Conservation (phyloP, 805 yeast genomes). For the Candida khao-thaluensis region DNA sequence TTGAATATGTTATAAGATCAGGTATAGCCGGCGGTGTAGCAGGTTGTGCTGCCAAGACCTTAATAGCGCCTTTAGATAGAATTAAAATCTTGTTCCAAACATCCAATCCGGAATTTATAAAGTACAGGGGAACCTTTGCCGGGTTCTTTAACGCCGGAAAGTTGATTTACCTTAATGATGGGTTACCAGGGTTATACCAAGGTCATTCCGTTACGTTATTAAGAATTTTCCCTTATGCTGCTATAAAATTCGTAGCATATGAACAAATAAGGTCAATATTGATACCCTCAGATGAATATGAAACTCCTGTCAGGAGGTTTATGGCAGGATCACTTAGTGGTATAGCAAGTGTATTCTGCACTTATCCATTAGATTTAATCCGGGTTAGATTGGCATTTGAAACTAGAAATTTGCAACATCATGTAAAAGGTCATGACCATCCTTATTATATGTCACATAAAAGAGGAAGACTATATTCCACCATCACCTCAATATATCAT, state of each 20-base stretch:
- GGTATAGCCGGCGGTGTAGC: constrained; percentile 96
- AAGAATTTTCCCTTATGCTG: constrained; percentile 95
- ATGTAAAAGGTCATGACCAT: constrained; percentile 21
- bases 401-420: constrained; percentile 45
- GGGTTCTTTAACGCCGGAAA: constrained; percentile 76
- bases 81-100: constrained; percentile 95
- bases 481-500: constrained; percentile 29
- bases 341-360: constrained; percentile 76
- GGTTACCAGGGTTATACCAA: constrained; percentile 78
- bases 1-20: constrained; percentile 76
- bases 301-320: constrained; percentile 77
- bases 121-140: constrained; percentile 73
- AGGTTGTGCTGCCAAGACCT: constrained; percentile 93
- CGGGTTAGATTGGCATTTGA: constrained; percentile 92
- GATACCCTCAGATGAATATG: constrained; percentile 72
- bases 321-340: constrained; percentile 92
- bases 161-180: constrained; percentile 67
- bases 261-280: constrained; percentile 82
- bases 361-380: constrained; percentile 89
- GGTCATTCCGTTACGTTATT: constrained; percentile 94
- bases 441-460: constrained; percentile 26
- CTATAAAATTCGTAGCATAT: constrained; percentile 92
- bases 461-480: constrained; percentile 32
- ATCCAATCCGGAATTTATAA: constrained; percentile 80
- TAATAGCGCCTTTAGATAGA: constrained; percentile 93